Percentiles rank a stretch among this genome's conserved stretches.
Evolutionary conservation across 2,329 filamentous ascomycete species (phyloP).

Genomic region (Talaromyces sp.): DNA sequence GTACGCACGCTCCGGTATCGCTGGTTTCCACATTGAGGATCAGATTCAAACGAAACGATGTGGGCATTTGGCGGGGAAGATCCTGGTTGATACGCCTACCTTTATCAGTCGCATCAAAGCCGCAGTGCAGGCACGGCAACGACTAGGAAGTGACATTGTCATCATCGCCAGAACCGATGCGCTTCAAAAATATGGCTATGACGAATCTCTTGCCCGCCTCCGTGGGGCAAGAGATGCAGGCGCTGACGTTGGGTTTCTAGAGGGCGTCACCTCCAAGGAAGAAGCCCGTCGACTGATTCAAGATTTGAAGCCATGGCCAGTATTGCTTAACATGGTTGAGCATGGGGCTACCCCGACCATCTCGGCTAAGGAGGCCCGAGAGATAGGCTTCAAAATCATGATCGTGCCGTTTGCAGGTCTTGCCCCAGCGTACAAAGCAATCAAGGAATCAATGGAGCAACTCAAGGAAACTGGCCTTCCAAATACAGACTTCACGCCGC

Average conservation of each 20-base stretch:
- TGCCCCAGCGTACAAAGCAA: slow-evolving; percentile 31
- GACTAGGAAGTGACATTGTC: slow-evolving; percentile 20
- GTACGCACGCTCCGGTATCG: slow-evolving; percentile 44
- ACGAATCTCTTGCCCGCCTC: slow-evolving; percentile 32
- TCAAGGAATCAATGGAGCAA: slow-evolving; percentile 30
- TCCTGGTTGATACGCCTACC: slow-evolving; percentile 15
- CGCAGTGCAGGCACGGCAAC: neutral
- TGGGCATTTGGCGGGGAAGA: slow-evolving; percentile 33
- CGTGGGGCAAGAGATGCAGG: slow-evolving; percentile 36
- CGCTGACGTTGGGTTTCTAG: slow-evolving; percentile 37
- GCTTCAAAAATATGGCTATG: slow-evolving; percentile 41
- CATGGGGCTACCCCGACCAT: slow-evolving; percentile 36
- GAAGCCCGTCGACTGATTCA: slow-evolving; percentile 29
- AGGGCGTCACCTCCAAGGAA: slow-evolving; percentile 33
- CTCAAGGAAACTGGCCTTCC: slow-evolving; percentile 31
- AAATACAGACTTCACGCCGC: slow-evolving; percentile 27
- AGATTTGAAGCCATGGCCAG: slow-evolving; percentile 33
- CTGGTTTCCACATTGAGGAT: slow-evolving; percentile 49
- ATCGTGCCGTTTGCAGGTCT: slow-evolving; percentile 37
- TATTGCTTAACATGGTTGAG: slow-evolving; percentile 41
- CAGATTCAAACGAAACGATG: slow-evolving; percentile 40
- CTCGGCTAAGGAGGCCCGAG: slow-evolving; percentile 30
- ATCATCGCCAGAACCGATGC: slow-evolving; percentile 30
- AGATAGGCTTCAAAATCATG: slow-evolving; percentile 38
- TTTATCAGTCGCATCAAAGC: neutral